phyloP scores from a whole-genome alignment of 73 alveolate genomes.

The Symbiodinium natans region DNA sequence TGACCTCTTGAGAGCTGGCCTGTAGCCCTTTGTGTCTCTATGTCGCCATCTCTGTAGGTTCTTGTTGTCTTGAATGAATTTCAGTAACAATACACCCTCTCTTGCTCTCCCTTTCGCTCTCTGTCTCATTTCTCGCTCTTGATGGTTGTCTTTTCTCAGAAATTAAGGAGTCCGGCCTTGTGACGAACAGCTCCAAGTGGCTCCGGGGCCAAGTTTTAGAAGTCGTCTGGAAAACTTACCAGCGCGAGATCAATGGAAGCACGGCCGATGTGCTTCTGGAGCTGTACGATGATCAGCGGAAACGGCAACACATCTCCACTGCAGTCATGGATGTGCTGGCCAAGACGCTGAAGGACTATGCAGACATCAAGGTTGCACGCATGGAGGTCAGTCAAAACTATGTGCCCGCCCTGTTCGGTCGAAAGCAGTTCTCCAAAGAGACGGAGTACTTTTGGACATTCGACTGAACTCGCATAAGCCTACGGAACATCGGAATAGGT shows the following conservation, averaged over 20 bases:
- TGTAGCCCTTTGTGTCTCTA: no score
- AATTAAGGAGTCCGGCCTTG: neutral
- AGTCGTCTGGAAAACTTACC: slow-evolving; percentile 78
- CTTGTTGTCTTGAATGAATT: no score
- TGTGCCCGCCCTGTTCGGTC: slow-evolving; percentile 83
- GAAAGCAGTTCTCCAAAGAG: slow-evolving; percentile 61
- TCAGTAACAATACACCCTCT: no score
- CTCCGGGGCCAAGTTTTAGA: slow-evolving; percentile 2
- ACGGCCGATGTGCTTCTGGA: slow-evolving; percentile 81
- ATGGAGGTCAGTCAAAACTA: slow-evolving; percentile 78
- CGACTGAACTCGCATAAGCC: neutral
- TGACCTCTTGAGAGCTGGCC: no score
- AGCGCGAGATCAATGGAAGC: slow-evolving; percentile 65
- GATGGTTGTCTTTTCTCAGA: no score
- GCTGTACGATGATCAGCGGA: slow-evolving; percentile 81
- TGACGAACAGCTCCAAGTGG: slow-evolving; percentile 14
- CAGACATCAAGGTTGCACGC: slow-evolving; percentile 56
- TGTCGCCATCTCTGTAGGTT: no score
- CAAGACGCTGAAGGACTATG: slow-evolving; percentile 84
- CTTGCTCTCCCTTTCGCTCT: no score
- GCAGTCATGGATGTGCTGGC: slow-evolving; percentile 82
- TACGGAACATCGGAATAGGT: no score
- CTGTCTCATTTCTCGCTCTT: no score
- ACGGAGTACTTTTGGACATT: neutral
- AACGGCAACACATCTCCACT: slow-evolving; percentile 40